Conservation (phyloP, 2,329 filamentous ascomycete species). For the Elsinoe ampelina region DNA sequence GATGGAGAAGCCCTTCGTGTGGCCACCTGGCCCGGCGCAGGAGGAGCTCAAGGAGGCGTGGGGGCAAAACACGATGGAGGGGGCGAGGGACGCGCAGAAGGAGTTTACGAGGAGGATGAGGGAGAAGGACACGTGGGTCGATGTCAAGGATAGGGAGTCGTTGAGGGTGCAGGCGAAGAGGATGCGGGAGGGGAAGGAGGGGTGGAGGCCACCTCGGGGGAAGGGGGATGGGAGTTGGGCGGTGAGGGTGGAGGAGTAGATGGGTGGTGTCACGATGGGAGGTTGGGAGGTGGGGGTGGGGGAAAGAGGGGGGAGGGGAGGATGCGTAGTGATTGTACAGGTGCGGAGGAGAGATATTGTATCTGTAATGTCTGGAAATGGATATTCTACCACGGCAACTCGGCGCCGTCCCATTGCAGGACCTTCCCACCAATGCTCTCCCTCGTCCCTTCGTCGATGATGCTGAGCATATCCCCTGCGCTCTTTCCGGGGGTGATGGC, state of each 20-base stretch:
- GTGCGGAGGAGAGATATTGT: not conserved
- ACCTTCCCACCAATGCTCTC: not conserved
- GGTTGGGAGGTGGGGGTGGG: not conserved
- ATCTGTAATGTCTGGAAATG: not conserved
- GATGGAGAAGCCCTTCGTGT: conserved; percentile 77
- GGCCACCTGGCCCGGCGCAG: conserved; percentile 62
- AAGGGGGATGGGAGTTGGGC: conserved; percentile 12
- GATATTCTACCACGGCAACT: not conserved
- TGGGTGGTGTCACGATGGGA: not conserved
- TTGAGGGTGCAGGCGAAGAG: conserved; percentile 54
- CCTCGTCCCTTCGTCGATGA: not conserved
- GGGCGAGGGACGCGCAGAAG: conserved; percentile 30
- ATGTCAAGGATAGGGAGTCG: conserved; percentile 34
- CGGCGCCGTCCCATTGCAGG: not conserved
- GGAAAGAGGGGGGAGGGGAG: not conserved
- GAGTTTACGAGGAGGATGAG: conserved; percentile 29
- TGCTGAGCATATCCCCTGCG: conserved; percentile 25
- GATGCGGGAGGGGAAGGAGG: conserved; percentile 50
- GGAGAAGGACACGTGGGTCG: conserved; percentile 29
- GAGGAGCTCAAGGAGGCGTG: conserved; percentile 44
- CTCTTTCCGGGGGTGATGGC: conserved; percentile 30
- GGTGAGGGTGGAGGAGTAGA: conserved; percentile 1
- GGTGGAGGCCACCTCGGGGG: conserved; percentile 41
- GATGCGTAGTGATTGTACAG: not conserved
- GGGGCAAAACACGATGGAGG: conserved; percentile 22